Evolutionary conservation across 352 stramenopile species (phyloP).

Genomic region (Phytopythium vexans): DNA sequence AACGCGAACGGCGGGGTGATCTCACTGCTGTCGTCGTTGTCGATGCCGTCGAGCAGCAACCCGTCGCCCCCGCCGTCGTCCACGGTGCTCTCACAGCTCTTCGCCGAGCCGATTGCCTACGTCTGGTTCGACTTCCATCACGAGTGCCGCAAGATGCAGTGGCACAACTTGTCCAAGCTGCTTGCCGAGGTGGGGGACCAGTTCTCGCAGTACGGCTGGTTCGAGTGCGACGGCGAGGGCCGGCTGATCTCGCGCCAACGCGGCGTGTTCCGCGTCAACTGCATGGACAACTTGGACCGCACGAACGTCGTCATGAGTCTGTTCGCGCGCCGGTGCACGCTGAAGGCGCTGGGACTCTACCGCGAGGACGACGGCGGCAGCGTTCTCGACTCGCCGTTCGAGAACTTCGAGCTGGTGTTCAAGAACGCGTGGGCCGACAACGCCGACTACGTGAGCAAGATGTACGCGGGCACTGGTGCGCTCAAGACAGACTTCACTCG

Average conservation of each 20-base stretch:
- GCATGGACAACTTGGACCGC: constrained; percentile 97
- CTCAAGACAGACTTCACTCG: constrained; percentile 96
- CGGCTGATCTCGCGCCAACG: constrained; percentile 73
- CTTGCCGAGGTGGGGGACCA: constrained; percentile 71
- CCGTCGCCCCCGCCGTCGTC: constrained; percentile 1
- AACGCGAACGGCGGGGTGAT: constrained; percentile 1
- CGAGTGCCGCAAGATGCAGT: constrained; percentile 93
- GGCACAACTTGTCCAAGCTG: constrained; percentile 89
- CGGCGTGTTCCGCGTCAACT: constrained; percentile 96
- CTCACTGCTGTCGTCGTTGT: constrained; percentile 18
- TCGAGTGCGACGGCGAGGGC: constrained; percentile 58
- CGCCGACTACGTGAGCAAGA: constrained; percentile 90
- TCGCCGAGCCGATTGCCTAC: constrained; percentile 70
- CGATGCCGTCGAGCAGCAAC: constrained; percentile 14
- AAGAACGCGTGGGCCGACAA: constrained; percentile 95
- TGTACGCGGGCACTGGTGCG: constrained; percentile 93
- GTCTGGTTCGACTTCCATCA: constrained; percentile 98
- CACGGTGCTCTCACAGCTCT: constrained; percentile 34
- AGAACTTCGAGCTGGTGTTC: constrained; percentile 67
- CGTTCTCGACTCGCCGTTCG: constrained; percentile 55
- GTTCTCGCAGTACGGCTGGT: constrained; percentile 66
- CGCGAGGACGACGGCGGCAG: constrained; percentile 20
- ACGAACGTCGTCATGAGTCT: constrained; percentile 97
- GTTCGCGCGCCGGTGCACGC: constrained; percentile 84
- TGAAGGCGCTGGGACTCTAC: constrained; percentile 61